Percentiles rank a stretch among this genome's conserved stretches.
Evolutionary conservation across 345 rosid species (phyloP).

Genomic region (Erucastrum elatum): DNA sequence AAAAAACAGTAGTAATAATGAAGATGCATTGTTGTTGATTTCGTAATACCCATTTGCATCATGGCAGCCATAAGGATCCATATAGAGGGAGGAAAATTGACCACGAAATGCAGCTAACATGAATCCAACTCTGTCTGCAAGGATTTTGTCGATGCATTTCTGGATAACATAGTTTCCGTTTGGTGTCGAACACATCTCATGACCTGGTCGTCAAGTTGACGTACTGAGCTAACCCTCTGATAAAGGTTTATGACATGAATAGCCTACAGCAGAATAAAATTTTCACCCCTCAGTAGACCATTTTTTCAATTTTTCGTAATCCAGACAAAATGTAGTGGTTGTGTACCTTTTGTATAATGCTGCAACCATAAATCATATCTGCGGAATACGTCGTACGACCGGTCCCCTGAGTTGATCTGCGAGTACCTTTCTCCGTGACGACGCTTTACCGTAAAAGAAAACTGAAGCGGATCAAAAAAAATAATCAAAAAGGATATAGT

Average conservation of each 20-base stretch:
- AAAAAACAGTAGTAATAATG: too few relatives aligned
- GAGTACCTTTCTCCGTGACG: conserved; percentile 62
- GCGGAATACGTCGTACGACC: conserved; percentile 60
- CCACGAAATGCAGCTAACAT: conserved; percentile 61
- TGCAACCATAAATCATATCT: conserved; percentile 85
- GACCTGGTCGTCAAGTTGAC: conserved; percentile 75
- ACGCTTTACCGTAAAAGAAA: too few relatives aligned
- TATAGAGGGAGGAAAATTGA: conserved; percentile 67
- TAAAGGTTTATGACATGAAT: conserved; percentile 73
- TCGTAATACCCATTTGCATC: too few relatives aligned
- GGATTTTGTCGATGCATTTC: conserved; percentile 72
- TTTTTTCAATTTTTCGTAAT: not conserved
- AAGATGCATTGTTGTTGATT: too few relatives aligned
- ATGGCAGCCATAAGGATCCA: too few relatives aligned
- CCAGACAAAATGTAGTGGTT: not conserved
- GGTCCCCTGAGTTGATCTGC: conserved; percentile 65
- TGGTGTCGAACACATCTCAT: conserved; percentile 84
- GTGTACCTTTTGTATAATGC: conserved; percentile 71
- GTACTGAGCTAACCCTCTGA: conserved; percentile 62
- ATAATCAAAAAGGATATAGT: conserved; percentile 11
- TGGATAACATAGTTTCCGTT: conserved; percentile 87
- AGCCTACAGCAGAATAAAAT: conserved; percentile 48
- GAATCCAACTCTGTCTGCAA: conserved; percentile 57
- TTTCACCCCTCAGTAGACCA: not conserved
- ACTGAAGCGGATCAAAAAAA: conserved; percentile 49